Percentiles rank a stretch among this genome's conserved stretches.
Evolutionary conservation across 2,329 filamentous ascomycete species (phyloP).

Genomic region (Fusarium nygamai): DNA sequence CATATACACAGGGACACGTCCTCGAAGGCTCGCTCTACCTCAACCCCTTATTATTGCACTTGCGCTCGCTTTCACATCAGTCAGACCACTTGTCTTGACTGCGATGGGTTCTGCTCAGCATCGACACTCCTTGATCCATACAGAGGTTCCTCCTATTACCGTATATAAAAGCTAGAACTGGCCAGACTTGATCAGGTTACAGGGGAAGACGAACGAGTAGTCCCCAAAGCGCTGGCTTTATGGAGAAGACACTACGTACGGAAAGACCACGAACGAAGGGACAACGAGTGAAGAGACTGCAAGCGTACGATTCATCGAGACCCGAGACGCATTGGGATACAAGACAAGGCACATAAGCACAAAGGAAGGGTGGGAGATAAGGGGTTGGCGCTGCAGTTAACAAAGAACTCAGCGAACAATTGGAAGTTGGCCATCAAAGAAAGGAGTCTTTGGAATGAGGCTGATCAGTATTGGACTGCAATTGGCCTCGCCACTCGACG

Average conservation of each 20-base stretch:
- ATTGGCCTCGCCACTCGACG: neutral
- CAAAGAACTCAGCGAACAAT: neutral
- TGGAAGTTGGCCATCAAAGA: neutral
- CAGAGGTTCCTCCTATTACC: too few species aligned
- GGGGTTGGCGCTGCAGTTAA: neutral
- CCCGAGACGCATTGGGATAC: neutral
- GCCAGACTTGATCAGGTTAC: neutral
- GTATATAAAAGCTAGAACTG: neutral
- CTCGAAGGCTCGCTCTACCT: too few species aligned
- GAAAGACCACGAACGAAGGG: neutral
- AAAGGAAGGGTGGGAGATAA: too few species aligned
- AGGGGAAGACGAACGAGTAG: neutral
- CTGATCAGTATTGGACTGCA: neutral
- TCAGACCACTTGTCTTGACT: neutral
- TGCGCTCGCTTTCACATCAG: neutral
- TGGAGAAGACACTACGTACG: neutral
- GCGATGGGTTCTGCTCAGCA: neutral
- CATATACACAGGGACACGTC: neutral
- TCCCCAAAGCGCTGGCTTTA: neutral
- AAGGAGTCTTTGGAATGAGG: neutral
- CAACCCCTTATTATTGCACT: neutral
- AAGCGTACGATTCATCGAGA: neutral
- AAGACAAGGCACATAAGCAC: rapidly evolving
- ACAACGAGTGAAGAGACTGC: too few species aligned
- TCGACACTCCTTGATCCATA: neutral